A percentile compares a stretch with the other conserved stretches of the same genome.
Evolutionary conservation across 2,329 filamentous ascomycete species (phyloP).

Genomic region (Epichloe typhina): DNA sequence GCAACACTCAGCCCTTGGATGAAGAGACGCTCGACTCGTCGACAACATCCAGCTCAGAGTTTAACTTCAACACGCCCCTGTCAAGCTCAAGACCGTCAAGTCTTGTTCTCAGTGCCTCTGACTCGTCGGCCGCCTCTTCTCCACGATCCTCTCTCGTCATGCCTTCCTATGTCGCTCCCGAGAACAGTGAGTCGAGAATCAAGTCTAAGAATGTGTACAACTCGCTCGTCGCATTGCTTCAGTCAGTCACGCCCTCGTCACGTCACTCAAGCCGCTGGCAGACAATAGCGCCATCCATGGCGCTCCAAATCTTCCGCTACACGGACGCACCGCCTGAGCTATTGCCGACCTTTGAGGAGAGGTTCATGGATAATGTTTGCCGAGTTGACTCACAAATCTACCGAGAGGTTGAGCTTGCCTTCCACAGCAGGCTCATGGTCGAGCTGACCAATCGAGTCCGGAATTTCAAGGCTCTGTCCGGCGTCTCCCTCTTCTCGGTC

Average conservation of each 20-base stretch:
- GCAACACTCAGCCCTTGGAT: slow-evolving; percentile 14
- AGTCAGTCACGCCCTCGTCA: slow-evolving; percentile 32
- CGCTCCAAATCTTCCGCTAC: slow-evolving; percentile 45
- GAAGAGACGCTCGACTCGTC: slow-evolving; percentile 15
- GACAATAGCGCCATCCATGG: slow-evolving; percentile 37
- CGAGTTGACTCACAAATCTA: slow-evolving; percentile 31
- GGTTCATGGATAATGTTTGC: slow-evolving; percentile 31
- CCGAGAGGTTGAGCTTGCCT: slow-evolving; percentile 34
- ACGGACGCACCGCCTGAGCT: slow-evolving; percentile 36
- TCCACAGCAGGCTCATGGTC: slow-evolving; percentile 34
- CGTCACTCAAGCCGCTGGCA: slow-evolving; percentile 36
- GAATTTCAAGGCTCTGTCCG: slow-evolving; percentile 39
- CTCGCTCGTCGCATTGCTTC: slow-evolving; percentile 40
- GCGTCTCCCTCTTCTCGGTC: slow-evolving; percentile 39
- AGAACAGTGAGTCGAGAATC: slow-evolving; percentile 26
- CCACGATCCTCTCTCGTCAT: slow-evolving; percentile 34
- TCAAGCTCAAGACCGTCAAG: slow-evolving; percentile 37
- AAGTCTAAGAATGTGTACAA: slow-evolving; percentile 37
- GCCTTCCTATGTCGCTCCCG: slow-evolving; percentile 23
- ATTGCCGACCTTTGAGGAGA: slow-evolving; percentile 35
- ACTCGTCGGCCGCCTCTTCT: slow-evolving; percentile 38
- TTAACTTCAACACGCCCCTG: slow-evolving; percentile 33
- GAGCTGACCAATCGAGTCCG: slow-evolving; percentile 36
- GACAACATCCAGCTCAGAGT: slow-evolving; percentile 19
- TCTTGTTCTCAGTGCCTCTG: slow-evolving; percentile 34